Base-by-base conservation (phyloP, 768 basidiomycete genomes). In the Tylopilus plumbeoviolaceoides region DNA sequence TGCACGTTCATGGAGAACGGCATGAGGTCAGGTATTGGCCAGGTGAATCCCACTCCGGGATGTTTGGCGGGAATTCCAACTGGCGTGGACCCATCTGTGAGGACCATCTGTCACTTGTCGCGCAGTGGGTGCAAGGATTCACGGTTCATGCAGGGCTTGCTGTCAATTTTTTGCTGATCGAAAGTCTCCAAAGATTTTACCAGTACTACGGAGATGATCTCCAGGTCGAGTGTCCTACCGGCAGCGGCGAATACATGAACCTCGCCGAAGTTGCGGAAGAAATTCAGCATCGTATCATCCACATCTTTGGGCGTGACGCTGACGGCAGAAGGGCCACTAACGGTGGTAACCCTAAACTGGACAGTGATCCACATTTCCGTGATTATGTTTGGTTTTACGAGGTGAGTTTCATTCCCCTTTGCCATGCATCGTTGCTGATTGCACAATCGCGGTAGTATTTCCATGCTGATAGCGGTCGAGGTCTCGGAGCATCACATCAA, bases 31-130 rank as follows among this genome's bases (percentile, higher is more conserved):
- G 82, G 31, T 99, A 98, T 71, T 98, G 97, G 97, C 95, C 97
- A 1, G 97, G 95, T 9, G 97, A 99, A 67, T 98, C 95, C 2
- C 83, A 81, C 61, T 94, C 91, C 11, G 95, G 94, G 44, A 99
- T 99, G 95, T 95, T 97, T 70, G 93, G 94, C 48, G 92, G 91
- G n/a, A 95, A 94, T 65, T 94, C 91, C n/a, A 95, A 94, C 59
- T 95, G 92, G 92, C 76, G 93, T 67, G 93, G 93, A n/a, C 88
- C 89, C 4, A 88, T 90, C 52, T 91, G 88, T 89, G 59, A 72
- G 82, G 56, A 44, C 9, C 39, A 33, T 1, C 15, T 40, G 9
- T 11, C 4, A 31, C n/a, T 9, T 31, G 39, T 20, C 11, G 20
- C 20, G 21, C 39, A 5, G 9, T 17, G 2, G 11, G 25, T 5